A percentile compares a stretch with the other conserved stretches of the same genome.
These are phyloP conservation scores for Solanum sparsipilum DNA, from an alignment of 257 asterid genomes.

Conservation along the genomic window DNA sequence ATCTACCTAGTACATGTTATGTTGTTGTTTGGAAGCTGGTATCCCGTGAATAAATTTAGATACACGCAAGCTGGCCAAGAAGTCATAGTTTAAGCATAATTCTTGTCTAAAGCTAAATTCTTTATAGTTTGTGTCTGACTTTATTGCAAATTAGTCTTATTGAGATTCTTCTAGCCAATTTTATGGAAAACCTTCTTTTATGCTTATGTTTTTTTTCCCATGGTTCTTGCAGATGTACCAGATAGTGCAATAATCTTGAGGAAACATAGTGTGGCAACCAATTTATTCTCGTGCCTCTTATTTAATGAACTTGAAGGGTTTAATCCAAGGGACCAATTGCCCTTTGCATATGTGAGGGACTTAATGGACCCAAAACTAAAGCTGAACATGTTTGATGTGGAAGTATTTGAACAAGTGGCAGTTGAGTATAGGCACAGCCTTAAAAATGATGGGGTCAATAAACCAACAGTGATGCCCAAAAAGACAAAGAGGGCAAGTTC, in stretches of 20 bases:
- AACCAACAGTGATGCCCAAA: slow-evolving; percentile 13
- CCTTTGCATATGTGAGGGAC: slow-evolving; percentile 89
- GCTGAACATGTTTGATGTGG: slow-evolving; percentile 78
- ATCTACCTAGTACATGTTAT: background rate
- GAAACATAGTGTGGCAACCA: slow-evolving; percentile 46
- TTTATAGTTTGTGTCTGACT: background rate
- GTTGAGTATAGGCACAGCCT: slow-evolving; percentile 84
- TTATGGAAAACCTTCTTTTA: background rate
- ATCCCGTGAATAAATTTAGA: too few relatives aligned
- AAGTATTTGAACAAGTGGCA: slow-evolving; percentile 79
- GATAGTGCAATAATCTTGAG: slow-evolving; percentile 74
- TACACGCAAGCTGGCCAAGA: too few relatives aligned
- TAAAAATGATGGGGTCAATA: slow-evolving; percentile 23
- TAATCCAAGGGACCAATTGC: slow-evolving; percentile 82
- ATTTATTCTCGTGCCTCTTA: slow-evolving; percentile 65
- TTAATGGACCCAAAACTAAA: slow-evolving; percentile 45
- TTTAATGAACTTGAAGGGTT: slow-evolving; percentile 88
- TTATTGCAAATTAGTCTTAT: background rate
- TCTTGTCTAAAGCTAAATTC: background rate
- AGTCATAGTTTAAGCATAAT: background rate
- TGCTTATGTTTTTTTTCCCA: background rate
- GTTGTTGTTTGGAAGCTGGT: background rate
- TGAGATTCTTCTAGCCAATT: background rate
- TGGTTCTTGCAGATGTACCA: slow-evolving; percentile 64
- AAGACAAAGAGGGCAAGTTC: slow-evolving; percentile 28